Evolutionary conservation across 148 eudicot genomes (phyloP).

Genomic region (Dysphania ambrosioides): DNA sequence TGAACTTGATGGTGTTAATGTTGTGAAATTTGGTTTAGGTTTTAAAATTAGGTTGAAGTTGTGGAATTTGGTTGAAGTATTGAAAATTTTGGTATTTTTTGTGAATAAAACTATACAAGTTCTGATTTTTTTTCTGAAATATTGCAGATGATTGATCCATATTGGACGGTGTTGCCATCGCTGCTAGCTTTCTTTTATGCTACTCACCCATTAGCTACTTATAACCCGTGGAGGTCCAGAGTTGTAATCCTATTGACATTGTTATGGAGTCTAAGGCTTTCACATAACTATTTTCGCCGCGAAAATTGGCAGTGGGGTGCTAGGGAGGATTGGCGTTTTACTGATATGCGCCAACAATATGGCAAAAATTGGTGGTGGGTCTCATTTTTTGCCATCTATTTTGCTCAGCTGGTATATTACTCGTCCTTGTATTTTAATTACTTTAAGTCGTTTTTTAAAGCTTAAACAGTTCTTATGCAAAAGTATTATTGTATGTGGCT

Average conservation of each 20-base stretch:
- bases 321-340: constrained; percentile 92
- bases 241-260: constrained; percentile 56
- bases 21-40: too few species aligned
- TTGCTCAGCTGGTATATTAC: constrained; percentile 68
- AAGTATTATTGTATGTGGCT: neutral
- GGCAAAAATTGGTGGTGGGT: constrained; percentile 89
- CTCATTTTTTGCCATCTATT: constrained; percentile 76
- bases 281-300: constrained; percentile 85
- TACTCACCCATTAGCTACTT: constrained; percentile 58
- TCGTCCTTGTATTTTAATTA: neutral
- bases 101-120: too few species aligned
- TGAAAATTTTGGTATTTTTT: neutral
- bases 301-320: constrained; percentile 95
- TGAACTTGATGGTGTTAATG: too few species aligned
- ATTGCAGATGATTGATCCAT: constrained; percentile 91
- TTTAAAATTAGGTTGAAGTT: too few species aligned
- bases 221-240: constrained; percentile 57
- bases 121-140: too few species aligned
- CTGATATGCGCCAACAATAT: constrained; percentile 59
- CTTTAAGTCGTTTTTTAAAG: neutral
- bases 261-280: constrained; percentile 75
- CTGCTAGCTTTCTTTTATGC: constrained; percentile 64
- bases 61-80: too few species aligned
- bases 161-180: constrained; percentile 86
- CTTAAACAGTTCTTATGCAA: neutral